Base-by-base conservation (phyloP, 805 yeast genomes). In the Wickerhamiella brachini region DNA sequence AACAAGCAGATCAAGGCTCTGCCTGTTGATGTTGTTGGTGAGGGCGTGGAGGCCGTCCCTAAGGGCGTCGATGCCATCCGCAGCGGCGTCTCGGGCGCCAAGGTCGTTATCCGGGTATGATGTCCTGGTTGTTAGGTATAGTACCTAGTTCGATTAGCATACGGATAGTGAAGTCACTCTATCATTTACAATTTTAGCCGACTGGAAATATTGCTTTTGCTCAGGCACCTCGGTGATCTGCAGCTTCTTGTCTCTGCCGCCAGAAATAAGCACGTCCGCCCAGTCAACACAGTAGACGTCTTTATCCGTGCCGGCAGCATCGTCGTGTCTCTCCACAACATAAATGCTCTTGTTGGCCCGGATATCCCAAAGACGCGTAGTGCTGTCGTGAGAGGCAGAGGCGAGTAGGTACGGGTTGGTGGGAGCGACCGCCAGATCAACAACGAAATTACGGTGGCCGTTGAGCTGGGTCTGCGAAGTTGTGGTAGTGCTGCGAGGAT, bases 381-480 rank as follows among this genome's bases (percentile, higher is more conserved):
- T 85, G 23, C 97, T 96, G 67, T 93, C 98, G 65, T 89, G 96
- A n/a, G 96, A 86, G 12, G 83, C 95, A 4, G 95, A 85, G 20
- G 85, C 79, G 59, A 93, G 75, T 81, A 86, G 79, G 68, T 85
- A 81, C 48, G 81, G 85, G 62, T 81, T 85, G 50, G 76, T 77
- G 7, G 97, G 95, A 53, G 81, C 76, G 5, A 83, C 77, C 26
- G 82, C 78, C 57, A 93, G 71, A 1, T 82, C 76, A 10, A 83
- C 90, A 39, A 93, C 97, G 64, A 93, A 89, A 68, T 89, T 90
- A 44, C 83, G 78, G 66, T 93, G 98, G 5, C 98, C 98, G 47
- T 79, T 72, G 49, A 93, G 74, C 66, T 88, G 94, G 46, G 75
- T 71, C 50, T 77, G 80, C 41, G 82, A 75, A 7, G 79, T 75